Evolutionary conservation across 805 yeast genomes (phyloP), one percentile per base, ranked within the genome.

Genomic region (Ogataea trehalophila): DNA sequence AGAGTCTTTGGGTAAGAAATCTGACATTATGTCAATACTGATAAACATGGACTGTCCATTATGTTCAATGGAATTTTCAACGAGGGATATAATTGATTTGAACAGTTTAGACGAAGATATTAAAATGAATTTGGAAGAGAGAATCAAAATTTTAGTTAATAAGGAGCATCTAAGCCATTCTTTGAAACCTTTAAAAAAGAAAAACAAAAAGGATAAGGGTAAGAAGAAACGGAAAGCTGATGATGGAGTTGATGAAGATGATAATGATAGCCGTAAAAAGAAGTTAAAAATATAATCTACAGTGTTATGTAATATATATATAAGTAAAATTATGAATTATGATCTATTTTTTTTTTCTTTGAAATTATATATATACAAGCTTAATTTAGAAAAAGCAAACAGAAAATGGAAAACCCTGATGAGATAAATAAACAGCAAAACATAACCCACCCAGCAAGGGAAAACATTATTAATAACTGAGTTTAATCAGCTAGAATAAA

Each of bases 91-190:
- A 1, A 66, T 80, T 5, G 65, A 67, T 6, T 52, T 66, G 8
- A 59, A 63, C 37, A 49, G 60, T 2, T 33, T 23, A 5, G 56
- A 49, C 43, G 42, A 26, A 1, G 38, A 46, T n/a, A 42, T 43
- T 3, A 31, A 39, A 7, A 39, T 38, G 6, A 16, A 41, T 16
- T 45, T 57, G 23, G 56, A 58, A 33, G 37, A 35, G 4, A 44
- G 65, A 37, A 39, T 51, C 14, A 14, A 22, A 2, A 37, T 26
- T 6, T 42, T 76, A 6, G 43, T 39, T 36, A 31, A 23, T 11
- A 37, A 55, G 33, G 65, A 67, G 22, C 31, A 26, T 9, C 42
- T 71, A 37, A 50, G 74, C 40, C 75, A 76, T 59, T 67, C 76
- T 50, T 50, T 68, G 37, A 63, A 57, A 45, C 37, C 51, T 20